Conservation (phyloP, 1,284 basidiomycete genomes). For the Ceratobasidium sp. region DNA sequence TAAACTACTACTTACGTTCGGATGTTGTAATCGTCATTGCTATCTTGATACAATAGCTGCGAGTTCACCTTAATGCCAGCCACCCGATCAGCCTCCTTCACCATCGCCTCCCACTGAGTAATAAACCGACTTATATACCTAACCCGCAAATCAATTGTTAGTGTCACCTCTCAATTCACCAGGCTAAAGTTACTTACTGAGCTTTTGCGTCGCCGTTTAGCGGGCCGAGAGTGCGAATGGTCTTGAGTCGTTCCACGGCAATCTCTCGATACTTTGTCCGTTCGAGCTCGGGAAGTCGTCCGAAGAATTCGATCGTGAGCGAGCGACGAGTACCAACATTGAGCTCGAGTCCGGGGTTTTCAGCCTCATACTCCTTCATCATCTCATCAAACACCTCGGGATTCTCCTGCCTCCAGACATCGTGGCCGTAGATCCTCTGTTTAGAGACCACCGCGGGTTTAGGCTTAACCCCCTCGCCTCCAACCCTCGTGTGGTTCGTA, state of each 20-base stretch:
- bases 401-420: constrained; percentile 7
- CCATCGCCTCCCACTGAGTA: background rate
- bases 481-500: background rate
- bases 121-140: background rate
- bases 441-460: background rate
- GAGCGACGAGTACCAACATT: constrained; percentile 3
- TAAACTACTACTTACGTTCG: constrained; percentile 18
- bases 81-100: background rate
- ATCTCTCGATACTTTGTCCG: constrained; percentile 1
- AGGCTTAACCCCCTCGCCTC: background rate
- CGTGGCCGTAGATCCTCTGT: constrained; percentile 1
- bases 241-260: background rate
- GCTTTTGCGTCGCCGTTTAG: background rate
- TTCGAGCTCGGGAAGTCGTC: background rate
- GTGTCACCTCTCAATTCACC: background rate
- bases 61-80: constrained; percentile 12
- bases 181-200: background rate
- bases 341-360: background rate
- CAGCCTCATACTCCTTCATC: background rate
- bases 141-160: background rate
- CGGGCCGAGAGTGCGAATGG: background rate
- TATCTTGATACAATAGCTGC: background rate
- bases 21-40: background rate
- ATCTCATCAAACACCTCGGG: background rate
- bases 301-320: background rate